phyloP scores from a whole-genome alignment of 2,329 filamentous ascomycete genomes.

The Phaeoacremonium minimum region DNA sequence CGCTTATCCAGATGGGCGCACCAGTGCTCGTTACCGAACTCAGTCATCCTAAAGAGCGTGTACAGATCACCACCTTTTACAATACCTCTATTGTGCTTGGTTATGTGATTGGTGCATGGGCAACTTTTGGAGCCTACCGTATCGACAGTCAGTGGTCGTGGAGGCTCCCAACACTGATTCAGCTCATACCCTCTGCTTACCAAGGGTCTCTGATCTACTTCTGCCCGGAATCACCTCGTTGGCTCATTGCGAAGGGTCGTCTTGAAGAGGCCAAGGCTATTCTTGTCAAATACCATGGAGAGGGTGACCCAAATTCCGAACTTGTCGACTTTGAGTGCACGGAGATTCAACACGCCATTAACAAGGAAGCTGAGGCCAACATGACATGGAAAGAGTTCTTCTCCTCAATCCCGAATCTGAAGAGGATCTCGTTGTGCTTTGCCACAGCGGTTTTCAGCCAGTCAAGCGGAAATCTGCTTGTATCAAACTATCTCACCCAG shows the following conservation, averaged over 20 bases:
- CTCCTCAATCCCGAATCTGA: conserved; percentile 36
- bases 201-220: conserved; percentile 28
- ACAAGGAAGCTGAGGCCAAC: conserved; percentile 30
- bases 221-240: conserved; percentile 27
- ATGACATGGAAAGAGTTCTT: conserved; percentile 37
- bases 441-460: conserved; percentile 35
- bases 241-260: conserved; percentile 22
- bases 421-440: conserved; percentile 33
- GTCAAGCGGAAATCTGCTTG: conserved; percentile 37
- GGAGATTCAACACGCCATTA: conserved; percentile 40
- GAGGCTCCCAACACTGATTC: conserved; percentile 45
- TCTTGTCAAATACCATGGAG: conserved; percentile 29
- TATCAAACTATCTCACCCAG: conserved; percentile 35
- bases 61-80: conserved; percentile 30
- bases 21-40: conserved; percentile 36
- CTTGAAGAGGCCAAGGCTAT: conserved; percentile 19
- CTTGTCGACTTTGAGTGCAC: conserved; percentile 33
- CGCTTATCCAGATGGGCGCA: conserved; percentile 34
- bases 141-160: background rate
- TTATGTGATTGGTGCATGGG: conserved; percentile 31
- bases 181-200: conserved; percentile 37
- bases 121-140: conserved; percentile 23
- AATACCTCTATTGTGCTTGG: conserved; percentile 35
- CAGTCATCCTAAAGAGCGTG: conserved; percentile 33
- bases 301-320: conserved; percentile 30